Base-by-base conservation (phyloP, 2,329 filamentous ascomycete species). In the Paraphaeosphaeria minitans region DNA sequence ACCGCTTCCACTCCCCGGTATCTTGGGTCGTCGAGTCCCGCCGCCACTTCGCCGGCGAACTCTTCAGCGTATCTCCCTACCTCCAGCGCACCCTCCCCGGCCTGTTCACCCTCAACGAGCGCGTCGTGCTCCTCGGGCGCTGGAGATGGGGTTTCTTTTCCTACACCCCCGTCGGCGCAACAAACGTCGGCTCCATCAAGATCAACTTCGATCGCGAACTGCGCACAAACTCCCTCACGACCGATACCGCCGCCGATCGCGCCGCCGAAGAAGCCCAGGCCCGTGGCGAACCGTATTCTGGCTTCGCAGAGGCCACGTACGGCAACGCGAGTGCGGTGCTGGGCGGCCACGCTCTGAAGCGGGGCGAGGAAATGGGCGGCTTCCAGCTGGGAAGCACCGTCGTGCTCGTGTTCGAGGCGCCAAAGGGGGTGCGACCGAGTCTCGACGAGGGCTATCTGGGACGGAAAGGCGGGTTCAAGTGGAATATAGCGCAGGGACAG, bases 81-180 rank as follows among this genome's bases (percentile, higher is more conserved):
- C 85, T 99, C 13, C 93, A 97, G 76, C 89, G 92, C 65, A 96
- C 91, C 0, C 84, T 99, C 0, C 95, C 95, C 0, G 94, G 94
- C 1, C 86, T 99, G 0, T 99, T 99, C 80, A 97, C 94, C 0
- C 83, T 99, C 21, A 99, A 99, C 78, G 95, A 99, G 80, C 89
- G 95, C 55, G 92, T 99, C 24, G 95, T 96, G 1, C 86, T 99
- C 0, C 84, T 99, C 1, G 95, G 95, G 19, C 86, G 93, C 58
- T 99, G 95, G 95, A 90, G 93, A 56, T 96, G 92, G 86, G 95
- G 95, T 19, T 98, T 99, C 85, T 99, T 99, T 83, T 91, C 89
- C 66, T 97, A 93, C 79, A 94, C 92, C 0, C 93, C 96, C 14
- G 95, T 99, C 35, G 95, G 95, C 62, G 95, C 95, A 8, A 99